phyloP scores from a whole-genome alignment of 1,284 basidiomycete genomes.

The Paramarasmius palmivorus region DNA sequence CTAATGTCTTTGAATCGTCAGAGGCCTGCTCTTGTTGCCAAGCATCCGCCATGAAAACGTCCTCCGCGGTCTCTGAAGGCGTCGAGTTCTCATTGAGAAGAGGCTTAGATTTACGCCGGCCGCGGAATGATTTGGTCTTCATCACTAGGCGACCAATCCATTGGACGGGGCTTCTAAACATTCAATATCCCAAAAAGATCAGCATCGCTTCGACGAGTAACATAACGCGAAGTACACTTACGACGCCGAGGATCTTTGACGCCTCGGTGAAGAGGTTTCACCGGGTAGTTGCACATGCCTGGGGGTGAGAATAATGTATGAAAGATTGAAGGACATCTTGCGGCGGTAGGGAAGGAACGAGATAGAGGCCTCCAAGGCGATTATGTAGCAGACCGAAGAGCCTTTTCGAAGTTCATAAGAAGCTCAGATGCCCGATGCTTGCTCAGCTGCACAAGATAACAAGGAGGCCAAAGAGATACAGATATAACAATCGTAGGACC shows the following conservation, averaged over 20 bases:
- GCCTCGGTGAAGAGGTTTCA: background rate
- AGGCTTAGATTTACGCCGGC: background rate
- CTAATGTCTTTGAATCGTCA: too few relatives aligned
- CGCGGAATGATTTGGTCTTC: background rate
- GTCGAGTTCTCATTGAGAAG: too few relatives aligned
- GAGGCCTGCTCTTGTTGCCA: too few relatives aligned
- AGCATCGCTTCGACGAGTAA: background rate
- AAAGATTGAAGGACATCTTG: background rate
- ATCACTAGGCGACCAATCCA: background rate
- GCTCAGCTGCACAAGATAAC: too few relatives aligned
- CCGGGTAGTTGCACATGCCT: background rate
- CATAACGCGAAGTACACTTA: background rate
- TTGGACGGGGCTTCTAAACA: background rate
- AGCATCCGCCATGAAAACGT: too few relatives aligned
- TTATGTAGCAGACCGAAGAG: too few relatives aligned
- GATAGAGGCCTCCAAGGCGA: background rate
- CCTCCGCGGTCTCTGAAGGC: too few relatives aligned
- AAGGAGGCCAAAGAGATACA: too few relatives aligned
- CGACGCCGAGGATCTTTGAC: background rate
- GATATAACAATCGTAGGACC: too few relatives aligned
- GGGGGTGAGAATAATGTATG: background rate
- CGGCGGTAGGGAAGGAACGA: background rate
- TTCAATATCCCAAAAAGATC: background rate
- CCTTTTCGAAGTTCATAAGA: too few relatives aligned
- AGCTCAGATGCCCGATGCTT: too few relatives aligned